Percentiles rank a stretch among this genome's conserved stretches.
Evolutionary conservation across 306 rosid species (phyloP).

Genomic region (Luffa aegyptiaca): DNA sequence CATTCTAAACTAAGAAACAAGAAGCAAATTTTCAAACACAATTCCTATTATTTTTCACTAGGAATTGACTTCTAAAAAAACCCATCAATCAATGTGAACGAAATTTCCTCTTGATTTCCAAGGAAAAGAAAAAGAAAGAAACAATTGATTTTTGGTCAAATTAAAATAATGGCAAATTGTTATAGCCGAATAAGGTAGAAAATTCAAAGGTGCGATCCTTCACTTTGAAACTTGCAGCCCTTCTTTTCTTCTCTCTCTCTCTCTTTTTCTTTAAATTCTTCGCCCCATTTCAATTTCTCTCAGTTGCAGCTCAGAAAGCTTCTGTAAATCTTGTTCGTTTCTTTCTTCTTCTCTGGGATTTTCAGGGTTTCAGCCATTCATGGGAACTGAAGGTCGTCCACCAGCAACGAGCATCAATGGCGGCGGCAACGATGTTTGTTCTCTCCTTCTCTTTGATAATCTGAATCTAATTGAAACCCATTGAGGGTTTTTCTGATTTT

Average conservation of each 20-base stretch:
- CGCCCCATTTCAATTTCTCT: neutral
- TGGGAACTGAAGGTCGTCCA: conserved; percentile 36
- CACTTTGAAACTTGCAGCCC: neutral
- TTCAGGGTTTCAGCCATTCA: conserved; percentile 5
- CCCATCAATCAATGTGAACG: neutral
- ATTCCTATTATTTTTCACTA: no score
- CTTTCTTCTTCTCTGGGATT: neutral
- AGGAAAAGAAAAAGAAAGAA: neutral
- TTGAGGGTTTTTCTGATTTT: neutral
- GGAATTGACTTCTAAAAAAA: neutral
- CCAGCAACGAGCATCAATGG: neutral
- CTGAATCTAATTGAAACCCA: neutral
- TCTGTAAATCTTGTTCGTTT: neutral
- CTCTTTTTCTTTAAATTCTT: neutral
- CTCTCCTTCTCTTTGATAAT: neutral
- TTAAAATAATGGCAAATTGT: no score
- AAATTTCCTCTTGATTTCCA: neutral
- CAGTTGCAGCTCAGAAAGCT: neutral
- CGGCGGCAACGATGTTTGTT: conserved; percentile 13
- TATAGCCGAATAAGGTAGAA: neutral
- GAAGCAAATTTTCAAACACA: no score
- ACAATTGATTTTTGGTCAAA: neutral
- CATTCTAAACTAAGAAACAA: no score
- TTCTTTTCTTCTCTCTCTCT: neutral
- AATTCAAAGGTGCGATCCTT: neutral